Base-by-base conservation (phyloP, 2,329 filamentous ascomycete species). In the Botrytis paeoniae region DNA sequence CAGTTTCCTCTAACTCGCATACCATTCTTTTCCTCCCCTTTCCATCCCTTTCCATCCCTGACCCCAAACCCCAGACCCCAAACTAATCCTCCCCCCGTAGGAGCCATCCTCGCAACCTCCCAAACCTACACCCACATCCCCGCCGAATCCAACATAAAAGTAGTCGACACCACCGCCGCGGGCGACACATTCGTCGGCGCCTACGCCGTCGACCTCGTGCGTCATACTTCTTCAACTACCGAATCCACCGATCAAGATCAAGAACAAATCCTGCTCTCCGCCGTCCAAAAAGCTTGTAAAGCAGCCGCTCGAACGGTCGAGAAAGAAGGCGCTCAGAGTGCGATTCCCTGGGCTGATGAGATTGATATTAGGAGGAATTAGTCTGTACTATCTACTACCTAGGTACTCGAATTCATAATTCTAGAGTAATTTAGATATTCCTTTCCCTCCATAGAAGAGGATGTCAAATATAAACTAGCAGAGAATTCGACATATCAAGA, bases 151-250 rank as follows among this genome's bases (percentile, higher is more conserved):
- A 91, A 93, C 29, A 83, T 81, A 6, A 83, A 87, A 73, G 95
- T 98, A 2, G 89, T 98, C 7, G 95, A 98, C 81, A 98, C 95
- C 1, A 98, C 95, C 12, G 95, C 92, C 2, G 96, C 96, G 8
- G 95, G 95, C 0, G 95, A 98, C 81, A 98, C 95, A 0, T 98
- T 98, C 83, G 93, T 97, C 8, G 95, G 96, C 2, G 92, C 89
- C 35, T 97, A 97, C 81, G 92, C 93, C 4, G 88, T 96, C 39
- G 88, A 90, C 73, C 87, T 92, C 43, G 93, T 93, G 57, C 85
- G 73, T 9, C 75, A 73, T 51, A 81, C 82, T 74, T 29, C 51
- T 29, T 3, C 51, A 16, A 3, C n/a, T 2, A n/a, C 48, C 12
- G 25, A 29, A 29, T 25, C n/a, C n/a, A 18, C 25, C n/a, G 25